These are phyloP conservation scores for Saxophila tyrrhenica DNA, from an alignment of 495 filamentous ascomycete genomes.

Conservation along the genomic window DNA sequence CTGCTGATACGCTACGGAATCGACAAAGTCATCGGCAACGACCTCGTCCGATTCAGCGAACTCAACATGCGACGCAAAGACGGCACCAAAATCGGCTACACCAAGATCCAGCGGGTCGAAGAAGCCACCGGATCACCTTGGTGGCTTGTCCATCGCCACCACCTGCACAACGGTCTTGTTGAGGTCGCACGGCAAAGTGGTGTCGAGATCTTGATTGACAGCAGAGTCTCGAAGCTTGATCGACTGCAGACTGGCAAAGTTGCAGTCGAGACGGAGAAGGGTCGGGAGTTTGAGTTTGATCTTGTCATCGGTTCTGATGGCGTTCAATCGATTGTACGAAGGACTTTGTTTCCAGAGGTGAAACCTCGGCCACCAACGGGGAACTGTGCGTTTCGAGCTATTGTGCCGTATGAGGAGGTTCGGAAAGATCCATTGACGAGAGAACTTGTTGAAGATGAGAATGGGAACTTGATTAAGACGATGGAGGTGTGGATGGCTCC, in stretches of 20 bases:
- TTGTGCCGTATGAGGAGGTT: conserved; percentile 33
- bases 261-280: conserved; percentile 26
- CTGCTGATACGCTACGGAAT: conserved; percentile 26
- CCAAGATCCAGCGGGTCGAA: conserved; percentile 19
- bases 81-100: conserved; percentile 30
- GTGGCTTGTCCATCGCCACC: conserved; percentile 25
- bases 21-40: conserved; percentile 28
- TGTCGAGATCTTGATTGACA: conserved; percentile 27
- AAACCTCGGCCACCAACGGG: conserved; percentile 29
- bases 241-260: conserved; percentile 21
- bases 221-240: conserved; percentile 25
- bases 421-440: conserved; percentile 30
- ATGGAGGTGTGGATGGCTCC: conserved; percentile 39
- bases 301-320: conserved; percentile 36
- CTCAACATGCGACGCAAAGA: conserved; percentile 33
- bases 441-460: conserved; percentile 27
- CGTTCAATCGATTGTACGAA: conserved; percentile 30
- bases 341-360: conserved; percentile 30
- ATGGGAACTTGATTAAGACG: conserved; percentile 16
- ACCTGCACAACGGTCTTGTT: conserved; percentile 33
- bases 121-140: conserved; percentile 13
- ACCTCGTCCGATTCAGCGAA: conserved; percentile 31
- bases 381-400: conserved; percentile 34
- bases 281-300: conserved; percentile 28
- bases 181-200: conserved; percentile 27